A percentile compares a stretch with the other conserved stretches of the same genome.
Conservation (phyloP, 106 monocot species). For the Dioscorea dumetorum region DNA sequence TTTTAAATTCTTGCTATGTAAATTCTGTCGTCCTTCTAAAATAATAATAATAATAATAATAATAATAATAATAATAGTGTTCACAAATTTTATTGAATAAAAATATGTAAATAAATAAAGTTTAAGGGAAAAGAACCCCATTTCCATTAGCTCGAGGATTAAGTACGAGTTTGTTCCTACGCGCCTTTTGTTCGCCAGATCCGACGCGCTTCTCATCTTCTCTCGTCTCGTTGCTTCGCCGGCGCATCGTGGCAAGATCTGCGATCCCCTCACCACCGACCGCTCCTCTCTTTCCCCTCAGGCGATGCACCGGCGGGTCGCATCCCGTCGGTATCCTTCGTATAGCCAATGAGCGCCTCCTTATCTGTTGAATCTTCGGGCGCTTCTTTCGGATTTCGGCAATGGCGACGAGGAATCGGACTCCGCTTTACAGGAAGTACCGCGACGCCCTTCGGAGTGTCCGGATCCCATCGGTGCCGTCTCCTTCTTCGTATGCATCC, state of each 20-base stretch:
- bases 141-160: too few relatives aligned
- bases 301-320: neutral
- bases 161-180: too few relatives aligned
- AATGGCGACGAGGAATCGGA: slow-evolving; percentile 95
- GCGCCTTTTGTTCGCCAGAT: neutral
- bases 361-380: neutral
- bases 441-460: slow-evolving; percentile 84
- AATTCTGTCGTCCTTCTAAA: too few relatives aligned
- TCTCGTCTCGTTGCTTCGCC: neutral
- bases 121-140: too few relatives aligned
- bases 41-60: too few relatives aligned
- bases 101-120: too few relatives aligned
- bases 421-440: slow-evolving; percentile 77
- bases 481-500: slow-evolving; percentile 7
- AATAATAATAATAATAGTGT: too few relatives aligned
- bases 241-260: neutral
- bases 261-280: neutral
- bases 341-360: neutral
- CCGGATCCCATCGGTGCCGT: slow-evolving; percentile 30
- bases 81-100: too few relatives aligned
- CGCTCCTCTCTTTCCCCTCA: neutral
- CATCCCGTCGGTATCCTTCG: neutral
- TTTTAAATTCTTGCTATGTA: too few relatives aligned
- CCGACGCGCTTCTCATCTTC: neutral
- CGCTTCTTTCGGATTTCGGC: neutral